Conservation (phyloP, 305 asterid species). For the Fraxinus angustifolia region DNA sequence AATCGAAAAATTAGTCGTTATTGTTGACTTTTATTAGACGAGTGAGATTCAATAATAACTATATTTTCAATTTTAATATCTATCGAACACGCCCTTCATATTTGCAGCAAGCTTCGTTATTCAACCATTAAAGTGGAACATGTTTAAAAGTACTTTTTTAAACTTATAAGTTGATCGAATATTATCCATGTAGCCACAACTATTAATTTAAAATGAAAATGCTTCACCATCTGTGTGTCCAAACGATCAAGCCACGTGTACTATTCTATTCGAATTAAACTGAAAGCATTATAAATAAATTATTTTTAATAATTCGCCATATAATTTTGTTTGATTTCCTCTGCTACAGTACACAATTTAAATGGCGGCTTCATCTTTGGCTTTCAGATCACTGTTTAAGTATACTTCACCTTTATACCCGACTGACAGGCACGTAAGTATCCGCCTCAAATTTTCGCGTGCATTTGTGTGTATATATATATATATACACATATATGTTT, state of each 20-base stretch:
- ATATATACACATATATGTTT: not conserved
- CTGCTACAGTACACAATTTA: not conserved
- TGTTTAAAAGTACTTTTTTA: not conserved
- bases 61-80: too few relatives aligned
- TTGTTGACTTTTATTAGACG: too few relatives aligned
- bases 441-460: not conserved
- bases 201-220: too few relatives aligned
- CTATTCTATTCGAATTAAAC: not conserved
- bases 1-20: too few relatives aligned
- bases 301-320: not conserved
- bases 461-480: not conserved
- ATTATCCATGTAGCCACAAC: not conserved
- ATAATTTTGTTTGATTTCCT: not conserved
- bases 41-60: too few relatives aligned
- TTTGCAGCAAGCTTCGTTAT: not conserved
- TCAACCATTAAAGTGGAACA: not conserved
- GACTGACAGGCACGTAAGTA: constrained; percentile 34
- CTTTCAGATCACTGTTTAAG: constrained; percentile 35
- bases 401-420: constrained; percentile 11
- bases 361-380: constrained; percentile 47
- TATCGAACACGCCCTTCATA: too few relatives aligned
- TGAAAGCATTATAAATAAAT: not conserved
- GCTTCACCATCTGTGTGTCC: not conserved
- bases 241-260: not conserved
- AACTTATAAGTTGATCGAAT: not conserved